A percentile compares a stretch with the other conserved stretches of the same genome.
phyloP scores from a whole-genome alignment of 73 alveolate species.

The Paramecium pentaurelia region DNA sequence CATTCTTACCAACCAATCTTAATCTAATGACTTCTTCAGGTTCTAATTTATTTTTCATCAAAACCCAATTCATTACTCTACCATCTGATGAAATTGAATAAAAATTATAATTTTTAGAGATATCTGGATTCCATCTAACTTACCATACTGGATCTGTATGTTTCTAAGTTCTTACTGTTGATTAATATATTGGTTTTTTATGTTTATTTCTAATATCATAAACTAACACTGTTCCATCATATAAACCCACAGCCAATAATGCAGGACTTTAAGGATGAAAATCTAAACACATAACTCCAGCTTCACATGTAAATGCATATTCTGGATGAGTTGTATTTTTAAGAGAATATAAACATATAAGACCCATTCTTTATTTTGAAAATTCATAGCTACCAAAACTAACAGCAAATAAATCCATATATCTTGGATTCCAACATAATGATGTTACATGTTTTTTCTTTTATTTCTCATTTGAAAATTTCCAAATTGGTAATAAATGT shows the following conservation, averaged over 20 bases:
- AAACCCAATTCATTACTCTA: conserved; percentile 97
- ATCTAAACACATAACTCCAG: conserved; percentile 98
- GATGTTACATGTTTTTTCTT: conserved; percentile 98
- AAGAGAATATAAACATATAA: conserved; percentile 96
- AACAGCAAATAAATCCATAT: conserved; percentile 98
- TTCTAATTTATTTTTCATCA: conserved; percentile 94
- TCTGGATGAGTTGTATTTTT: conserved; percentile 99
- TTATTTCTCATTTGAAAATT: conserved; percentile 96
- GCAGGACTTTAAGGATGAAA: conserved; percentile 99
- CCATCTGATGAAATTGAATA: conserved; percentile 99
- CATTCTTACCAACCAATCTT: conserved; percentile 82
- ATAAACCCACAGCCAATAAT: conserved; percentile 98
- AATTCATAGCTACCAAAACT: conserved; percentile 97
- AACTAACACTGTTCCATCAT: conserved; percentile 99
- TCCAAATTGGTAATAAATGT: conserved; percentile 92
- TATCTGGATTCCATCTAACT: conserved; percentile 94
- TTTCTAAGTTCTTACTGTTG: conserved; percentile 96
- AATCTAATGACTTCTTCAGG: conserved; percentile 87
- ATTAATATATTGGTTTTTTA: conserved; percentile 93
- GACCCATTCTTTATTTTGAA: conserved; percentile 93
- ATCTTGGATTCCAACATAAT: conserved; percentile 98
- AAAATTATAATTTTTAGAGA: conserved; percentile 81
- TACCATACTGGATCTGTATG: conserved; percentile 99
- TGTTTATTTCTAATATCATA: conserved; percentile 97
- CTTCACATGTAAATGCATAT: conserved; percentile 94